Base-by-base conservation (phyloP, 225 moss, liverwort and hornwort species). In the Thuidium tamariscinum region DNA sequence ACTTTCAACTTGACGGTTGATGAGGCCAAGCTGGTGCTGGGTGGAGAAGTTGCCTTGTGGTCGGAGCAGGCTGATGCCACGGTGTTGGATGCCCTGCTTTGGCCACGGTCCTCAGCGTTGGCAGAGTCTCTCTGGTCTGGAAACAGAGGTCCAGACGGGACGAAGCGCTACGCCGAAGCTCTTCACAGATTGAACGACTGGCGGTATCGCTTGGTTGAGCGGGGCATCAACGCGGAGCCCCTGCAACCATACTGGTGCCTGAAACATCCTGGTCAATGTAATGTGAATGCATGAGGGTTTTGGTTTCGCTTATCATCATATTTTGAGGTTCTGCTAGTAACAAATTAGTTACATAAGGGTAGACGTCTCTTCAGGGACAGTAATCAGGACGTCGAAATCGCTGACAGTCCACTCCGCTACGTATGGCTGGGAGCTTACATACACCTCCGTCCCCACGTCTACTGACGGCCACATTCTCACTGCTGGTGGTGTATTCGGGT, bases 211-310 rank as follows among this genome's bases (percentile, higher is more conserved):
- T 82, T 95, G 69, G 91, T 95, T 32, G 90, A 85, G 19, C 86
- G 96, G 46, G 96, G 95, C 70, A 94, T 96, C 81, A 87, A 76
- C n/a, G 96, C 96, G 5, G 94, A 85, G 83, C 95, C 95, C 18
- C 82, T 96, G 85, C 96, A 96, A 89, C 96, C 95, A 22, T 86
- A 93, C 65, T 96, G 96, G 96, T 96, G 96, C 59, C 86, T 96
- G 15, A 91, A 89, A 79, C 90, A 96, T 83, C 94, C 96, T 80
- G 90, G 91, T 30, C 90, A 92, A 85, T 96, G 96, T 88, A 89
- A 93, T 83, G 71, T 84, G 60, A 94, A 94, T 68, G 51, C 86
- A 7, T 93, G 89, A 91, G 36, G 32, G 75, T 59, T 46, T 20
- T 49, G 52, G 55, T 62, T 65, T 51, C 2, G 12, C 41, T 61